Conservation (phyloP, 768 basidiomycete species). For the Russula earlei region DNA sequence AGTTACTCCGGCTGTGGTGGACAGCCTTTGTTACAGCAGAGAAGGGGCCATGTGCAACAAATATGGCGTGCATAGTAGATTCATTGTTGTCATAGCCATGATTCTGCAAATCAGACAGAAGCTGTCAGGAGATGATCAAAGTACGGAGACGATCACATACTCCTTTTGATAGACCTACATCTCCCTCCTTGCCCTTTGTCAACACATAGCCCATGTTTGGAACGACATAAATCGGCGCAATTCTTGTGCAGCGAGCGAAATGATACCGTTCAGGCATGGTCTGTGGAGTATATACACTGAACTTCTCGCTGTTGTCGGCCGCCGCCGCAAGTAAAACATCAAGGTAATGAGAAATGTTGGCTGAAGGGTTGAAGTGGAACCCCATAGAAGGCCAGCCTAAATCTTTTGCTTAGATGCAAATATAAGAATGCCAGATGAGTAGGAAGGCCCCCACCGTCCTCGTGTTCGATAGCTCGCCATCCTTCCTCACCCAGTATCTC, state of each 20-base stretch:
- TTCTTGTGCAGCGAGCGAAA: constrained; percentile 61
- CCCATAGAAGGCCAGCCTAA: constrained; percentile 85
- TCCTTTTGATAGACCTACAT: constrained; percentile 61
- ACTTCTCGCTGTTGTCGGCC: constrained; percentile 48
- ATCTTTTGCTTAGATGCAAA: neutral
- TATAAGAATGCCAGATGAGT: neutral
- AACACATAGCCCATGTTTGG: constrained; percentile 75
- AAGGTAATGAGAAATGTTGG: constrained; percentile 50
- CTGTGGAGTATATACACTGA: constrained; percentile 67
- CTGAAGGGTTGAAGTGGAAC: constrained; percentile 54
- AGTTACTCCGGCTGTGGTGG: constrained; percentile 28
- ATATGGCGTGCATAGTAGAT: constrained; percentile 76
- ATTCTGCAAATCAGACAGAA: constrained; percentile 37
- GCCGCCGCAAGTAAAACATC: constrained; percentile 45
- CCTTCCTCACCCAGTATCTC: constrained; percentile 65
- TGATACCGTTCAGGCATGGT: constrained; percentile 81
- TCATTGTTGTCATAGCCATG: constrained; percentile 86
- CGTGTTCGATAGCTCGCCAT: constrained; percentile 50
- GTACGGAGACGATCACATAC: constrained; percentile 32
- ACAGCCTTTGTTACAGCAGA: constrained; percentile 54
- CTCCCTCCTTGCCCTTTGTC: constrained; percentile 53
- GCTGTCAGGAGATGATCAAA: neutral
- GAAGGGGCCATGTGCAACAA: constrained; percentile 89
- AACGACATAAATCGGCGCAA: constrained; percentile 80
- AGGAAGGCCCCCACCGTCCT: constrained; percentile 42